A percentile compares a stretch with the other conserved stretches of the same genome.
Conservation (phyloP, 2,329 filamentous ascomycete genomes). For the Ceratocystis albifundus region DNA sequence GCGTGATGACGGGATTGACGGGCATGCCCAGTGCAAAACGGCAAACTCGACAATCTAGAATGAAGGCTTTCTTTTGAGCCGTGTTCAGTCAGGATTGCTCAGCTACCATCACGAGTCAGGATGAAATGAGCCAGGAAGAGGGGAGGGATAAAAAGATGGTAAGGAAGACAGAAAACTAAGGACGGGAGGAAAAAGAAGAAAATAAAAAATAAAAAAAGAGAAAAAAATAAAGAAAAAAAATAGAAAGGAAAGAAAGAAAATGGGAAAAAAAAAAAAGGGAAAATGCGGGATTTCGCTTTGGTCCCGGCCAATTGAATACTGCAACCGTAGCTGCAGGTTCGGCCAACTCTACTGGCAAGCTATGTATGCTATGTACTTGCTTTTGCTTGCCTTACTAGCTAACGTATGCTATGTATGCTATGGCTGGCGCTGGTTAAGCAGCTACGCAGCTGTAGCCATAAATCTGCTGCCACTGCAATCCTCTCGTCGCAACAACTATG, state of each 20-base stretch:
- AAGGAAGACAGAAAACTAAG: background rate
- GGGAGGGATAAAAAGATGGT: constrained; percentile 10
- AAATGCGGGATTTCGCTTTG: constrained; percentile 4
- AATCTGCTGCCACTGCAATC: background rate
- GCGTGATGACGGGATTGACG: background rate
- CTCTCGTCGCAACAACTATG: background rate
- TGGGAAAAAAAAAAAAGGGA: background rate
- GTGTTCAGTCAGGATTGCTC: background rate
- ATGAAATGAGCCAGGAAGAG: constrained; percentile 8
- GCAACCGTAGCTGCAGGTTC: constrained; percentile 1
- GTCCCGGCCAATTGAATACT: constrained; percentile 4
- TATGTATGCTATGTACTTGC: background rate
- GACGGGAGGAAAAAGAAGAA: background rate
- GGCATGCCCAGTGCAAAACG: background rate
- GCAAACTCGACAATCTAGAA: constrained; percentile 4
- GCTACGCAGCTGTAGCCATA: background rate
- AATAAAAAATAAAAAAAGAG: background rate
- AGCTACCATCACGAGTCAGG: constrained; percentile 10
- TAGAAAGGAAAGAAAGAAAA: background rate
- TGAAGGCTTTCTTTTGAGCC: constrained; percentile 4
- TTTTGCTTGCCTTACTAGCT: background rate
- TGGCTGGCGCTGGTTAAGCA: background rate
- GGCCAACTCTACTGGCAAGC: background rate
- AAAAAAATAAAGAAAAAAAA: background rate
- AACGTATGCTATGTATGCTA: background rate